Evolutionary conservation across 2,329 filamentous ascomycete genomes (phyloP).

Genomic region (Blastomyces gilchristii): DNA sequence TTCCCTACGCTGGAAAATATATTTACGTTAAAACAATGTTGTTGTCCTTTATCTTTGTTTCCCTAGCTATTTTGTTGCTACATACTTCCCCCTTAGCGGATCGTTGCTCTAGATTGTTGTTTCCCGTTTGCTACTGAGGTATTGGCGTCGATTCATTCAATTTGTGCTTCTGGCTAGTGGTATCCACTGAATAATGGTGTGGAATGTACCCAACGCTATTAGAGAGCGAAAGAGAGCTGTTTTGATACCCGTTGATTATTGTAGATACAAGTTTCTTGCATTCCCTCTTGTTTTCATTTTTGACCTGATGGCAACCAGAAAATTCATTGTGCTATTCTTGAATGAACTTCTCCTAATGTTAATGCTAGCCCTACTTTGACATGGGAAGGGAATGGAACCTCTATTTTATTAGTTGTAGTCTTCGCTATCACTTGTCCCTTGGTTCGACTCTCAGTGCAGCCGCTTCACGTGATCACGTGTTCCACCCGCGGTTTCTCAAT

Average conservation of each 20-base stretch:
- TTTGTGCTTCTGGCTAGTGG: neutral
- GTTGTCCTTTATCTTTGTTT: neutral
- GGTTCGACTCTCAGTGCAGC: neutral
- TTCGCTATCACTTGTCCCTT: neutral
- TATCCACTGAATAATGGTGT: neutral
- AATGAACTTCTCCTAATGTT: neutral
- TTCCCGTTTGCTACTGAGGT: neutral
- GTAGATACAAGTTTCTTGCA: neutral
- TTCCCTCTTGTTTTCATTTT: neutral
- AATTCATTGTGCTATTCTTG: neutral
- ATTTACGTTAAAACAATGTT: neutral
- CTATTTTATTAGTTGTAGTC: neutral
- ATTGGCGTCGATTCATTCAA: neutral
- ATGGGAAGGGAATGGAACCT: neutral
- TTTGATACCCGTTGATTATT: constrained; percentile 1
- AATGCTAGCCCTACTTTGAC: neutral
- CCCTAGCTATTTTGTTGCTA: neutral
- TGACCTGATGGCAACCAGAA: neutral
- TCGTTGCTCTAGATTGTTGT: neutral
- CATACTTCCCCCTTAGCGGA: neutral
- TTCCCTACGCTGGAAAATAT: neutral
- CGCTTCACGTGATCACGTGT: neutral
- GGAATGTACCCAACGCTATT: constrained; percentile 1
- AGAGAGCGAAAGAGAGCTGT: neutral
- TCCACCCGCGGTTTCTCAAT: neutral